Conservation (phyloP, 2,329 filamentous ascomycete species). For the Lecanicillium sp. region DNA sequence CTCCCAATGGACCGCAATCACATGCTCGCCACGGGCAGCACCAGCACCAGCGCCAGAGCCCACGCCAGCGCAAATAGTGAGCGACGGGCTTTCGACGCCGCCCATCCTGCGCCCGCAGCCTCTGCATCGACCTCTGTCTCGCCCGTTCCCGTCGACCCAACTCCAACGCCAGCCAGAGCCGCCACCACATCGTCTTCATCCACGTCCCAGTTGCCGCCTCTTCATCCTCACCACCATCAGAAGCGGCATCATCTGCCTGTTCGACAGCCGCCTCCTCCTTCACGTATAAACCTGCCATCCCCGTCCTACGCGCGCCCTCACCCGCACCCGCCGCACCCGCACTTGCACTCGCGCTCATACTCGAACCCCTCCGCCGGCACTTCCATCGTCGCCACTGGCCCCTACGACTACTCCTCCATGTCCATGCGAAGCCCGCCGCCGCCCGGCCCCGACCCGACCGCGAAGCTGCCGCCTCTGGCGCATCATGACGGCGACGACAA, state of each 20-base stretch:
- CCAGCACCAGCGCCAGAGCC: constrained; percentile 2
- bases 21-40: constrained; percentile 14
- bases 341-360: too few species aligned
- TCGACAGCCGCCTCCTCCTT: constrained; percentile 4
- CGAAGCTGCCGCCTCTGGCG: constrained; percentile 14
- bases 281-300: constrained; percentile 1
- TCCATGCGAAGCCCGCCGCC: constrained; percentile 4
- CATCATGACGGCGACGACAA: constrained; percentile 18
- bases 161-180: not conserved
- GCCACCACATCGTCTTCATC: constrained; percentile 5
- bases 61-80: constrained; percentile 1
- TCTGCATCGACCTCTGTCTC: not conserved
- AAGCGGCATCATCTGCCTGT: constrained; percentile 16
- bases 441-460: constrained; percentile 18
- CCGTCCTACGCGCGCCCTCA: not conserved
- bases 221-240: constrained; percentile 4
- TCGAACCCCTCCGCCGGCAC: too few species aligned
- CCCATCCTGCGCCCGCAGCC: not conserved
- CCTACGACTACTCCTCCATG: too few species aligned
- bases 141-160: constrained; percentile 12
- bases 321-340: not conserved
- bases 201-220: constrained; percentile 18
- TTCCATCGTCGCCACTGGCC: too few species aligned
- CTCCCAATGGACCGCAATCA: too few species aligned
- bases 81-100: not conserved